Evolutionary conservation across 345 rosid genomes (phyloP).

Genomic region (Eucalyptus tenuipes): DNA sequence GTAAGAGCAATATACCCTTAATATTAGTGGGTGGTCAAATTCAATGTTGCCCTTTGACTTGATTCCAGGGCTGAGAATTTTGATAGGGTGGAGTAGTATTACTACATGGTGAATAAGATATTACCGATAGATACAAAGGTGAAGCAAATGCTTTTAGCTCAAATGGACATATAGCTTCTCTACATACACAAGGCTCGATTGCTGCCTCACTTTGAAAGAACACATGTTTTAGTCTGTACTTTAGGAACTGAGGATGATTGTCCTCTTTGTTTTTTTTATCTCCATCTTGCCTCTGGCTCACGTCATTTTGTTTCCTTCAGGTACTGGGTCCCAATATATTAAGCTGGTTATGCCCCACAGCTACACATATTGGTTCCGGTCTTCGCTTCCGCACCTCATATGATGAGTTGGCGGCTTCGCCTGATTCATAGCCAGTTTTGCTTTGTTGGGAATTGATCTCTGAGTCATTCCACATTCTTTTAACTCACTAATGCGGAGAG

Average conservation of each 20-base stretch:
- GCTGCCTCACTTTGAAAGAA: not conserved
- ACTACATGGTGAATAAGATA: not conserved
- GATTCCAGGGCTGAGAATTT: not conserved
- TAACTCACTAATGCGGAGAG: not conserved
- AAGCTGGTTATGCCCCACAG: slow-evolving; percentile 67
- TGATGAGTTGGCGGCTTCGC: slow-evolving; percentile 13
- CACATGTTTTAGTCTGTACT: not conserved
- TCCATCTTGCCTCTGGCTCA: not conserved
- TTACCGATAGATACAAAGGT: not conserved
- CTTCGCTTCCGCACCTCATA: slow-evolving; percentile 59
- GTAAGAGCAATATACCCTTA: slow-evolving; percentile 18
- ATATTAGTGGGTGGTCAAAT: not conserved
- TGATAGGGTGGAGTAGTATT: not conserved
- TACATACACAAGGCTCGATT: not conserved
- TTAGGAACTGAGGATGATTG: not conserved
- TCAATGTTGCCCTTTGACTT: not conserved
- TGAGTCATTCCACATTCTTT: not conserved
- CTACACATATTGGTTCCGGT: slow-evolving; percentile 64
- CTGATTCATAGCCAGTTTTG: slow-evolving; percentile 1
- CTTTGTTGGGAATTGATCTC: not conserved
- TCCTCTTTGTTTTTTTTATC: not conserved
- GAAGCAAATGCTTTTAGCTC: not conserved
- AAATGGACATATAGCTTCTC: not conserved
- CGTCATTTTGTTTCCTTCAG: slow-evolving; percentile 20
- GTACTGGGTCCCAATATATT: slow-evolving; percentile 66